Evolutionary conservation across 1,284 basidiomycete species (phyloP), one percentile per base, ranked within the genome.

Genomic region (Moniliophthora roreri): DNA sequence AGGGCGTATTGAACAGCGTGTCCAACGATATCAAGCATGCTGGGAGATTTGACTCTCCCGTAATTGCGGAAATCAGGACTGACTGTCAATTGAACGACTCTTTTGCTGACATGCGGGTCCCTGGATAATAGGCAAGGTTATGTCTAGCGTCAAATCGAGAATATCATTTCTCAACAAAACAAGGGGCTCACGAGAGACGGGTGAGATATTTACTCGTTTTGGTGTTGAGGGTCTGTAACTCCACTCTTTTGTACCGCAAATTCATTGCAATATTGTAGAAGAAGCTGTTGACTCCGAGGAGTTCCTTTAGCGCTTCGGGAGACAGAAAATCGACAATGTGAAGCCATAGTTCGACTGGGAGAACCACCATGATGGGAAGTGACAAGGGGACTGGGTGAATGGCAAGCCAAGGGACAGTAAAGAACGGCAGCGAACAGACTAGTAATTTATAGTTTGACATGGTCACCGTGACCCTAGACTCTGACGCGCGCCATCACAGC

Each of bases 231-330:
- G 53, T 65, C 51, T 56, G 59, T 28, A 72, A 47, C 15, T 58
- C 60, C 18, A 76, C 55, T 7, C 66, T 60, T 23, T 55, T 60
- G 60, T 76, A 78, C 20, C 69, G 64, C 37, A 60, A 48, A 46
- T 73, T 62, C 63, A 78, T 66, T 0, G 66, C 72, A n/a, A 71
- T 53, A 34, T 75, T 58, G 55, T 70, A 73, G 59, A 78, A 76
- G 21, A 70, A 58, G 13, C 67, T 60, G 55, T 75, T 76, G 37
- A 77, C 66, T 3, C 59, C 65, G 10, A 73, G 48, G 45, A 75
- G 51, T 1, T 55, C 50, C 18, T 56, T 28, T 18, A 76, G 59
- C 2, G 64, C 61, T 18, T 63, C 59, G 11, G 69, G 56, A 7
- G 69, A 66, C 15, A 77, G 60, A 55, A 69, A 72, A 16, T 62